phyloP scores from a whole-genome alignment of 768 basidiomycete species.

The Clitopilus hobsonii region DNA sequence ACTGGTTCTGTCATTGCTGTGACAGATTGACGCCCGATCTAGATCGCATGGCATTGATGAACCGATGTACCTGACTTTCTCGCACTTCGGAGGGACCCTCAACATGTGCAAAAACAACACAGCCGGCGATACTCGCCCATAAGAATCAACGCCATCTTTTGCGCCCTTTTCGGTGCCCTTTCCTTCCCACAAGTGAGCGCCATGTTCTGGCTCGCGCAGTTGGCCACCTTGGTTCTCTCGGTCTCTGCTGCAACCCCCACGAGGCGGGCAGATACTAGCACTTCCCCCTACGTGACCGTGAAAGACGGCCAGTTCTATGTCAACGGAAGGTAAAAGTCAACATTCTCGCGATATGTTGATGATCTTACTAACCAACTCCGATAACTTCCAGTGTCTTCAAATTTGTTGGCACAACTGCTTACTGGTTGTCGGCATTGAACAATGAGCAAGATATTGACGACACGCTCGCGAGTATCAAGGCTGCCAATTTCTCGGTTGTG shows the following conservation, averaged over 20 bases:
- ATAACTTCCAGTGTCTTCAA: constrained; percentile 18
- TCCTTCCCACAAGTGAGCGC: background rate
- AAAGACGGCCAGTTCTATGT: constrained; percentile 42
- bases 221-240: background rate
- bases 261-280: constrained; percentile 19
- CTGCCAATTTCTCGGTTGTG: constrained; percentile 52
- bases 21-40: no score
- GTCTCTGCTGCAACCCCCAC: constrained; percentile 27
- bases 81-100: background rate
- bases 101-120: background rate
- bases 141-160: background rate
- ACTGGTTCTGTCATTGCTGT: constrained; percentile 3
- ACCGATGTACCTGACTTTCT: background rate
- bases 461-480: constrained; percentile 54
- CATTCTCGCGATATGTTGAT: background rate
- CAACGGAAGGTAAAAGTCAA: constrained; percentile 42
- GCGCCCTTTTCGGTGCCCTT: background rate
- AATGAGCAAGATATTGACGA: constrained; percentile 48
- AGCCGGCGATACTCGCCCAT: constrained; percentile 7
- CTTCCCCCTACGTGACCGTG: constrained; percentile 39
- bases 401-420: constrained; percentile 52
- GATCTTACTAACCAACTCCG: background rate
- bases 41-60: constrained; percentile 1
- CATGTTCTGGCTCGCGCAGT: background rate
- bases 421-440: constrained; percentile 61